Evolutionary conservation across 2,329 filamentous ascomycete species (phyloP).

Genomic region (Aspergillus japonicus): DNA sequence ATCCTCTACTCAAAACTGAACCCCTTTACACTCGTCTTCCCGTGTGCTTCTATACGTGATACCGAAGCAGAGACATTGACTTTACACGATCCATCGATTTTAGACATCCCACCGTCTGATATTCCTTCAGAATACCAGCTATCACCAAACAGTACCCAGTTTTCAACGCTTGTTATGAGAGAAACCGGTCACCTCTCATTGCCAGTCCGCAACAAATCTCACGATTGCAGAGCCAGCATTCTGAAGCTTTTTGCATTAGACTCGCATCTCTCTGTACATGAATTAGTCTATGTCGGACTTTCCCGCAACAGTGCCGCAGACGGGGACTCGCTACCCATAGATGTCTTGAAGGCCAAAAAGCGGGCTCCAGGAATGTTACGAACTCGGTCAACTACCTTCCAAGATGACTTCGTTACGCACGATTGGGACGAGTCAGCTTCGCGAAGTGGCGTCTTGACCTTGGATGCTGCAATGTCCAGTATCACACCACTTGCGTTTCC

Average conservation of each 20-base stretch:
- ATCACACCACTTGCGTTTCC: constrained; percentile 17
- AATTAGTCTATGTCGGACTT: constrained; percentile 32
- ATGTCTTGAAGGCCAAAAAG: constrained; percentile 25
- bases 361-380: constrained; percentile 16
- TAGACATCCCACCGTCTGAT: constrained; percentile 28
- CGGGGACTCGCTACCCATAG: constrained; percentile 16
- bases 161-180: constrained; percentile 36
- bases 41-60: constrained; percentile 27
- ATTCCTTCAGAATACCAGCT: constrained; percentile 10
- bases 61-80: constrained; percentile 22
- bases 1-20: constrained; percentile 43
- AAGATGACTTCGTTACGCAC: constrained; percentile 38
- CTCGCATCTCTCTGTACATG: constrained; percentile 33
- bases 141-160: constrained; percentile 14
- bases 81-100: constrained; percentile 35
- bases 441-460: constrained; percentile 7
- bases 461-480: constrained; percentile 13
- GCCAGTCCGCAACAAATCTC: constrained; percentile 15
- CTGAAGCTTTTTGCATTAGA: constrained; percentile 39
- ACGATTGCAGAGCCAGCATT: constrained; percentile 26
- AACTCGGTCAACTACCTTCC: constrained; percentile 10
- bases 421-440: constrained; percentile 35
- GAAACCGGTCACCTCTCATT: constrained; percentile 28
- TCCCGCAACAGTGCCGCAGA: constrained; percentile 9
- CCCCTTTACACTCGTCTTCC: constrained; percentile 33